A percentile compares a stretch with the other conserved stretches of the same genome.
phyloP scores from a whole-genome alignment of 2,329 filamentous ascomycete genomes.

The Alternaria arbusti region DNA sequence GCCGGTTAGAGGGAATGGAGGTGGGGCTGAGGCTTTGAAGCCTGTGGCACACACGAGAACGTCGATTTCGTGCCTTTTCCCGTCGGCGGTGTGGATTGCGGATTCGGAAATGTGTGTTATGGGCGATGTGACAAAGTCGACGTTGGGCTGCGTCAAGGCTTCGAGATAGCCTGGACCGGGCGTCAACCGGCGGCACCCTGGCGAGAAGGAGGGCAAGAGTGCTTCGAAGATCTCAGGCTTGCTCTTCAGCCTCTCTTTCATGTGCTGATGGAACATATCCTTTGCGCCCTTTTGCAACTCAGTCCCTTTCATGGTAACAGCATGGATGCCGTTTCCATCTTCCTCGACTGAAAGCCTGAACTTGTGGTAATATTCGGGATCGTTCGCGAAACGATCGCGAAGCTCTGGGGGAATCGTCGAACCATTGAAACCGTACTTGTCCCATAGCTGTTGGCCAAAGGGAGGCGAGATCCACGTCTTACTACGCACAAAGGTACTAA shows the following conservation, averaged over 20 bases:
- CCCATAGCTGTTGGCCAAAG: slow-evolving; percentile 38
- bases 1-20: slow-evolving; percentile 49
- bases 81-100: slow-evolving; percentile 52
- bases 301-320: slow-evolving; percentile 45
- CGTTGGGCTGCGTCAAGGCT: slow-evolving; percentile 52
- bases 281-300: slow-evolving; percentile 47
- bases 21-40: slow-evolving; percentile 49
- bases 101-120: slow-evolving; percentile 46
- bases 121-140: slow-evolving; percentile 43
- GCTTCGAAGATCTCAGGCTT: slow-evolving; percentile 51
- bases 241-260: slow-evolving; percentile 47
- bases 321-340: slow-evolving; percentile 41
- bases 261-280: slow-evolving; percentile 49
- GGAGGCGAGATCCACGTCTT: slow-evolving; percentile 47
- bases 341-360: slow-evolving; percentile 44
- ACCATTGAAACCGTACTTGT: slow-evolving; percentile 44
- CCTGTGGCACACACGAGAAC: slow-evolving; percentile 55
- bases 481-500: slow-evolving; percentile 43
- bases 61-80: slow-evolving; percentile 48
- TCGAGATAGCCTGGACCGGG: slow-evolving; percentile 61
- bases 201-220: slow-evolving; percentile 52
- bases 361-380: slow-evolving; percentile 40
- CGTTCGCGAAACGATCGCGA: slow-evolving; percentile 31
- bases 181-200: slow-evolving; percentile 57
- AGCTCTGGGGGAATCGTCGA: slow-evolving; percentile 34